Conservation (phyloP, 768 basidiomycete species). For the Roridomyces roridus region DNA sequence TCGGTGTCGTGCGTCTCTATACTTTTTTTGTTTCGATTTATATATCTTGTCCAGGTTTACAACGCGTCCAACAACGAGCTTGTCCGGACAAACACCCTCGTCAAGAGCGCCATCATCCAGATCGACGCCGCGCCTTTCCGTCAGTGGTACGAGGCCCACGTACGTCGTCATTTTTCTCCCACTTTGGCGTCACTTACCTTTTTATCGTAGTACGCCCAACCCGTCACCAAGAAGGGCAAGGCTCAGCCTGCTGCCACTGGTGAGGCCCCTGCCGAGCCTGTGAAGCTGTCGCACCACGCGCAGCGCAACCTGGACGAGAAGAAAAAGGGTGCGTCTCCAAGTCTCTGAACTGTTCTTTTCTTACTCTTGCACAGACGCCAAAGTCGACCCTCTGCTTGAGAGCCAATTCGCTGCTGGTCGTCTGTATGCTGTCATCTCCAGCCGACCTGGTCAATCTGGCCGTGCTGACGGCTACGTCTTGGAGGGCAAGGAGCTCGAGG, state of each 20-base stretch:
- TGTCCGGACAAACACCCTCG: slow-evolving; percentile 98
- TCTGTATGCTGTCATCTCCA: slow-evolving; percentile 91
- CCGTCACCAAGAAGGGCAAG: slow-evolving; percentile 92
- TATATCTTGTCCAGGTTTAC: slow-evolving; percentile 71
- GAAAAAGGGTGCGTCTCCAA: slow-evolving; percentile 75
- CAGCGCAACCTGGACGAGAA: slow-evolving; percentile 87
- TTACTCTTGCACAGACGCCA: slow-evolving; percentile 63
- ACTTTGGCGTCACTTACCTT: slow-evolving; percentile 11
- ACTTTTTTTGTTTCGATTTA: neutral
- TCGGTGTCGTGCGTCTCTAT: slow-evolving; percentile 77
- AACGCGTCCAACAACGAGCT: slow-evolving; percentile 99
- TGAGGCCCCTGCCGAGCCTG: slow-evolving; percentile 60
- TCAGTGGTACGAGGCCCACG: slow-evolving; percentile 99
- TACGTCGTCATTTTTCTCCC: slow-evolving; percentile 49
- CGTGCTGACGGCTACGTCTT: slow-evolving; percentile 97
- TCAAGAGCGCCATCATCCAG: slow-evolving; percentile 96
- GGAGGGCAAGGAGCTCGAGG: slow-evolving; percentile 98
- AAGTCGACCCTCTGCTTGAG: slow-evolving; percentile 90
- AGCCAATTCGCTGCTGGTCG: slow-evolving; percentile 93
- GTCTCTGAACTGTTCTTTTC: neutral
- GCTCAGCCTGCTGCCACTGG: slow-evolving; percentile 46
- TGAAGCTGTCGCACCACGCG: slow-evolving; percentile 90
- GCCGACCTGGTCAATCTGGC: slow-evolving; percentile 96
- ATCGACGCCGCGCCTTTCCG: slow-evolving; percentile 98
- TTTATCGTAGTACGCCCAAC: slow-evolving; percentile 82